These are phyloP conservation scores for Neurospora intermedia DNA, from an alignment of 495 filamentous ascomycete species.

Conservation along the genomic window DNA sequence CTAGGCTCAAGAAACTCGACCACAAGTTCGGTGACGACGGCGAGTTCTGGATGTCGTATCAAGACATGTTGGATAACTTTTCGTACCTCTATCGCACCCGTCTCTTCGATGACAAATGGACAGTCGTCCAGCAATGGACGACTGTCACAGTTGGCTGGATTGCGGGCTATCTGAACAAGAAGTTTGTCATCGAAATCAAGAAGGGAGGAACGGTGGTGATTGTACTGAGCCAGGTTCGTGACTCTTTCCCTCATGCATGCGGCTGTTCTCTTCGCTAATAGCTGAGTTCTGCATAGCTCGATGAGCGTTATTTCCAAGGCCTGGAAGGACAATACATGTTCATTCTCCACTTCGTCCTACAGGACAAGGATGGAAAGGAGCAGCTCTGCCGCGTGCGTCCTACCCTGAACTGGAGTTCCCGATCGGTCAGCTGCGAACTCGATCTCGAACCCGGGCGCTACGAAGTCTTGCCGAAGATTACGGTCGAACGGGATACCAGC, in stretches of 20 bases:
- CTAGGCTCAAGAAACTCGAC: slow-evolving; percentile 49
- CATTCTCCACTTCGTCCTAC: slow-evolving; percentile 57
- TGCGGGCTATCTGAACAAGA: slow-evolving; percentile 61
- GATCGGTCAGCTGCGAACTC: slow-evolving; percentile 63
- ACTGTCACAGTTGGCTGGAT: slow-evolving; percentile 61
- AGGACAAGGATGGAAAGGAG: slow-evolving; percentile 58
- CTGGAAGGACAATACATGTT: slow-evolving; percentile 60
- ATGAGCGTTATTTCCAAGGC: slow-evolving; percentile 61
- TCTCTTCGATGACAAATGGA: slow-evolving; percentile 63
- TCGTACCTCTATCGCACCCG: slow-evolving; percentile 61
- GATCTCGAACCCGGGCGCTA: slow-evolving; percentile 63
- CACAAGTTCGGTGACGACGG: slow-evolving; percentile 72
- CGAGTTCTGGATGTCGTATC: slow-evolving; percentile 33
- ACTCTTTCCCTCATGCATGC: neutral
- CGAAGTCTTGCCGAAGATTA: slow-evolving; percentile 62
- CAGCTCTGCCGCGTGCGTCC: slow-evolving; percentile 58
- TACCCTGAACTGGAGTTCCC: slow-evolving; percentile 43
- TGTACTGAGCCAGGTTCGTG: slow-evolving; percentile 48
- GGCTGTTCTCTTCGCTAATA: neutral
- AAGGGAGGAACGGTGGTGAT: slow-evolving; percentile 53
- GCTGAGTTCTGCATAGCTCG: slow-evolving; percentile 26
- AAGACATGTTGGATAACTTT: slow-evolving; percentile 60
- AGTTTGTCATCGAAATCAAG: slow-evolving; percentile 54
- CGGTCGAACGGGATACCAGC: slow-evolving; percentile 39
- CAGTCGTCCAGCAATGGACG: slow-evolving; percentile 56